phyloP scores from a whole-genome alignment of 257 asterid species.

The Rubia yunnanensis region DNA sequence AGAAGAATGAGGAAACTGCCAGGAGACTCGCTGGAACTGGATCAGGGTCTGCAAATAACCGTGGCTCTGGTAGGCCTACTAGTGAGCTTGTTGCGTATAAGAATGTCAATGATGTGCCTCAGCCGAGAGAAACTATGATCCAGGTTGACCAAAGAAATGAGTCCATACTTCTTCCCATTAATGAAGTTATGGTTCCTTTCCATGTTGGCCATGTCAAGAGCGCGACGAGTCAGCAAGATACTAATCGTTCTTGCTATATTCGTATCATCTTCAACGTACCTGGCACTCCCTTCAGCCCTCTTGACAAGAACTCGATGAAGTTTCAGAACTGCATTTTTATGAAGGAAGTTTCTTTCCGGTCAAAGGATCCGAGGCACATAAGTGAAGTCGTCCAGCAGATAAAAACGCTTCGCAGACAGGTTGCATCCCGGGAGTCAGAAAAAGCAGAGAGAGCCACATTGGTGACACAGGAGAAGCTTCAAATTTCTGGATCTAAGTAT shows the following conservation, averaged over 20 bases:
- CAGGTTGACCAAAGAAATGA: conserved; percentile 68
- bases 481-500: conserved; percentile 46
- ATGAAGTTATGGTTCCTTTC: conserved; percentile 65
- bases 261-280: conserved; percentile 69
- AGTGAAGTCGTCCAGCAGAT: conserved; percentile 60
- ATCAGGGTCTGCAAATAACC: conserved; percentile 27
- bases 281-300: conserved; percentile 56
- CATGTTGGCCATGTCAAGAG: conserved; percentile 57
- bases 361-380: conserved; percentile 64
- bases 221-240: conserved; percentile 63
- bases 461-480: conserved; percentile 59
- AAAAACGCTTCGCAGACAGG: conserved; percentile 50
- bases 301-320: conserved; percentile 46
- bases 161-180: conserved; percentile 52
- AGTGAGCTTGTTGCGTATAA: conserved; percentile 47
- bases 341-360: conserved; percentile 59
- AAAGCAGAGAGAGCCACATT: conserved; percentile 71
- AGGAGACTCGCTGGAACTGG: conserved; percentile 57
- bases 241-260: conserved; percentile 47
- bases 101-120: conserved; percentile 63
- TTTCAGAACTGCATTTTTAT: conserved; percentile 43
- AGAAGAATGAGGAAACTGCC: conserved; percentile 65
- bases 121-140: conserved; percentile 50
- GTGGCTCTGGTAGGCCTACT: conserved; percentile 25
- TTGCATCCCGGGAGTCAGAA: conserved; percentile 63